Conservation (phyloP, 805 yeast genomes). For the Metschnikowia cubensis region DNA sequence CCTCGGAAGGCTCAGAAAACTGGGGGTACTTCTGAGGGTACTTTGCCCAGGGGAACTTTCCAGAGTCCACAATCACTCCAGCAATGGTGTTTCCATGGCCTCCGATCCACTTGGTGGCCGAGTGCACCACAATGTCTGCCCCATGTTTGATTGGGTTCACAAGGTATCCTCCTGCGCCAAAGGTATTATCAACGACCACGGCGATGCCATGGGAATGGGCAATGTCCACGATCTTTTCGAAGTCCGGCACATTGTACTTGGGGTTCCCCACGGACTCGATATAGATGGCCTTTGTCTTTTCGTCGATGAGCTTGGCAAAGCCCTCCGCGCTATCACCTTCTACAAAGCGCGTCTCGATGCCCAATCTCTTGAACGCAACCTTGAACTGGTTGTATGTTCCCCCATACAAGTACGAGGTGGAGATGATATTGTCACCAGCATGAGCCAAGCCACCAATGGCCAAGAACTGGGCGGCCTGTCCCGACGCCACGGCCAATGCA, state of each 20-base stretch:
- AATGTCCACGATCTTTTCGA: constrained; percentile 64
- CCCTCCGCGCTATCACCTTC: constrained; percentile 75
- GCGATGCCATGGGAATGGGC: constrained; percentile 89
- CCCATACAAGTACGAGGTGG: constrained; percentile 86
- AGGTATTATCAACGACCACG: constrained; percentile 91
- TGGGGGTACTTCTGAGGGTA: constrained; percentile 89
- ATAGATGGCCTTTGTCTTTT: constrained; percentile 83
- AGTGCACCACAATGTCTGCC: constrained; percentile 87
- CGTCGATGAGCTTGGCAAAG: constrained; percentile 71
- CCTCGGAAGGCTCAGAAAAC: constrained; percentile 85
- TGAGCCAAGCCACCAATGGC: constrained; percentile 83
- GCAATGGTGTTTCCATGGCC: constrained; percentile 96
- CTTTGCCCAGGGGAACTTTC: constrained; percentile 87
- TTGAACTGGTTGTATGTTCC: constrained; percentile 96
- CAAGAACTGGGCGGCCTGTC: constrained; percentile 91
- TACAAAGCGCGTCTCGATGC: constrained; percentile 82
- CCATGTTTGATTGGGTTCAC: constrained; percentile 83
- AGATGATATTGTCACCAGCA: constrained; percentile 83
- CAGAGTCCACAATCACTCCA: constrained; percentile 86
- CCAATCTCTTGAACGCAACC: constrained; percentile 84
- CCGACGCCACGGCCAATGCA: constrained; percentile 88
- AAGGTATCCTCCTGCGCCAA: constrained; percentile 93
- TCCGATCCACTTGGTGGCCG: constrained; percentile 97
- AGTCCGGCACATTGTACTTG: constrained; percentile 86
- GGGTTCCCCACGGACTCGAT: constrained; percentile 93